Evolutionary conservation across 148 eudicot species (phyloP).

Genomic region (Persicaria tinctoria): DNA sequence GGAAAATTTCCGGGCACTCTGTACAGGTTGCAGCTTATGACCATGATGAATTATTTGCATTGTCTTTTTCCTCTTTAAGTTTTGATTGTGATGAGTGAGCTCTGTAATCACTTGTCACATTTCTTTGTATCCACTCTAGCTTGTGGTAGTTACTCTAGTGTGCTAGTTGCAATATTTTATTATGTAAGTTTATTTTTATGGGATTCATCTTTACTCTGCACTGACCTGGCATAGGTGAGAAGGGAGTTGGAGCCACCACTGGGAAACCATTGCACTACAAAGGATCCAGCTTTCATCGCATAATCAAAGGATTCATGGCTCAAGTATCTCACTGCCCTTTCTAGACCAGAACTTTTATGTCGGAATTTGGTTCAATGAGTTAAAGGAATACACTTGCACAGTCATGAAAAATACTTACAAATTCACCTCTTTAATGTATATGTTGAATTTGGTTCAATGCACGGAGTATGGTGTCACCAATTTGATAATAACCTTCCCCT

Average conservation of each 20-base stretch:
- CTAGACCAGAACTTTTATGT: not conserved
- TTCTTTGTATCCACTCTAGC: not conserved
- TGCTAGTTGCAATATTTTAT: not conserved
- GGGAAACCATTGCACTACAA: slow-evolving; percentile 85
- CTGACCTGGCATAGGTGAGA: slow-evolving; percentile 54
- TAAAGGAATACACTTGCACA: not conserved
- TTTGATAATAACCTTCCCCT: not conserved
- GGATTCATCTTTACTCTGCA: not conserved
- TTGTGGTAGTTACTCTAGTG: not conserved
- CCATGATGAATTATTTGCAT: not conserved
- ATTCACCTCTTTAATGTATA: not conserved
- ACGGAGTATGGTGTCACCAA: not conserved
- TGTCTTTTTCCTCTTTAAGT: no score
- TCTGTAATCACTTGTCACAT: not conserved
- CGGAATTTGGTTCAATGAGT: not conserved
- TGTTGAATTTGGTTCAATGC: not conserved
- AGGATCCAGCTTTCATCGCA: slow-evolving; percentile 77
- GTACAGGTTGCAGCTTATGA: slow-evolving; percentile 51
- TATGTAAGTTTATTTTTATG: not conserved
- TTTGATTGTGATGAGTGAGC: not conserved
- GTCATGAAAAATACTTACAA: not conserved
- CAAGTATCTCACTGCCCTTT: slow-evolving; percentile 43
- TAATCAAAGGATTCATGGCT: slow-evolving; percentile 94
- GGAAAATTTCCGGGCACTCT: slow-evolving; percentile 91
- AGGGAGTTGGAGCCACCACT: slow-evolving; percentile 69